Conservation (phyloP, 2,329 filamentous ascomycete genomes). For the Colletotrichum echinochloae region DNA sequence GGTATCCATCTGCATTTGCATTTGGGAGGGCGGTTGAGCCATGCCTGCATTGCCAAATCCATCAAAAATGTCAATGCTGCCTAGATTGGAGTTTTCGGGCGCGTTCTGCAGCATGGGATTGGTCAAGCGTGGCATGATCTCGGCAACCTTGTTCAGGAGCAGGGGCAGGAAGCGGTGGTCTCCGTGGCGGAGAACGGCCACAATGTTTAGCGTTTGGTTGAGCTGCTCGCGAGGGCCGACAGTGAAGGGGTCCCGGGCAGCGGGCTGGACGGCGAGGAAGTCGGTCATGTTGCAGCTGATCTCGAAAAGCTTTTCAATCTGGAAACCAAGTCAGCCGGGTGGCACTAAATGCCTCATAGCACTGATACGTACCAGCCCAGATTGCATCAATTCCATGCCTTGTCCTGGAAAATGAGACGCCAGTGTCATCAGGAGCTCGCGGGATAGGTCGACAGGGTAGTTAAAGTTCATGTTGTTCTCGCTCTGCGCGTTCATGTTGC, state of each 20-base stretch:
- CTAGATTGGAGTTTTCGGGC: slow-evolving; percentile 65
- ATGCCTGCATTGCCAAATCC: slow-evolving; percentile 74
- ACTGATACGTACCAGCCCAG: slow-evolving; percentile 72
- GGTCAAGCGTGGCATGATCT: slow-evolving; percentile 73
- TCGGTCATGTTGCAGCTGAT: slow-evolving; percentile 80
- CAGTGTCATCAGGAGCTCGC: slow-evolving; percentile 73
- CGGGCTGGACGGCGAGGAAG: slow-evolving; percentile 74
- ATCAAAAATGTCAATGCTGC: slow-evolving; percentile 73
- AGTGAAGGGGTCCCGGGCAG: slow-evolving; percentile 71
- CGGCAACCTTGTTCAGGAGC: slow-evolving; percentile 79
- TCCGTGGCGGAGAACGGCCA: slow-evolving; percentile 79
- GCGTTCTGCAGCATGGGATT: slow-evolving; percentile 71
- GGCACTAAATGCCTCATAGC: neutral
- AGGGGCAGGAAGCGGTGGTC: slow-evolving; percentile 82
- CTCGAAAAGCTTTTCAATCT: slow-evolving; percentile 85
- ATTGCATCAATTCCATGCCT: slow-evolving; percentile 79
- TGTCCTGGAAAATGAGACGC: slow-evolving; percentile 78
- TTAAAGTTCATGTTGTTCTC: slow-evolving; percentile 70
- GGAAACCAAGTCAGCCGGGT: neutral
- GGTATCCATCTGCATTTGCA: slow-evolving; percentile 58
- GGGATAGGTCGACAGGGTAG: slow-evolving; percentile 72
- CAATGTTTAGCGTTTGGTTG: slow-evolving; percentile 73
- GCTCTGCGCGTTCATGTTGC: slow-evolving; percentile 59
- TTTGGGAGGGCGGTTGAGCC: slow-evolving; percentile 61
- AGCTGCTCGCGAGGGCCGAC: slow-evolving; percentile 80